Percentiles rank a stretch among this genome's conserved stretches.
These are phyloP conservation scores for Nemania bipapillata DNA, from an alignment of 2,329 filamentous ascomycete species.

Conservation along the genomic window DNA sequence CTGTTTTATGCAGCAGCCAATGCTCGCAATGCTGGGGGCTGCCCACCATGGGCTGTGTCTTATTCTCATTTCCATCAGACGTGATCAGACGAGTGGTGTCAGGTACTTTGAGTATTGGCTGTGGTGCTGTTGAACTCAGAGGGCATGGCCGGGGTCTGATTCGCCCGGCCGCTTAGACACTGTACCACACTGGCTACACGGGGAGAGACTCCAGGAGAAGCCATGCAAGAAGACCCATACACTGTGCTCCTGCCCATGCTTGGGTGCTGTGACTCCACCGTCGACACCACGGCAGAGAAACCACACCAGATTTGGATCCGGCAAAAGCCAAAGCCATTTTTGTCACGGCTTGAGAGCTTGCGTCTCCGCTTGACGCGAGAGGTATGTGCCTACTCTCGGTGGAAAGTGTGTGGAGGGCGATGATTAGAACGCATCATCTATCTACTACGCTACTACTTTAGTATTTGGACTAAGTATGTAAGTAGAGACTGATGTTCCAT, in stretches of 20 bases:
- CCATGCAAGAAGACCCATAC: constrained; percentile 32
- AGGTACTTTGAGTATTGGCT: constrained; percentile 41
- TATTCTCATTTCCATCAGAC: constrained; percentile 43
- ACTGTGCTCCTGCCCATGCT: constrained; percentile 38
- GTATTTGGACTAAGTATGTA: too few species aligned
- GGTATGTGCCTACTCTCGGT: not conserved
- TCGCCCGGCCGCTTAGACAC: constrained; percentile 31
- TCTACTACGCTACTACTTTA: too few species aligned
- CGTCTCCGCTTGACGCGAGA: constrained; percentile 17
- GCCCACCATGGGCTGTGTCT: constrained; percentile 13
- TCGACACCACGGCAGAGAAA: constrained; percentile 41
- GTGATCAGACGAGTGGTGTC: constrained; percentile 36
- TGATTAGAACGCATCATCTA: constrained; percentile 35
- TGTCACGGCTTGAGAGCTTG: constrained; percentile 19
- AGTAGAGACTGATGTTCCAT: constrained; percentile 5
- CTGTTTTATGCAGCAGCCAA: constrained; percentile 42
- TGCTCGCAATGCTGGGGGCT: constrained; percentile 31
- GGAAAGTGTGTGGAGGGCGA: not conserved
- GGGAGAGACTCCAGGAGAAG: constrained; percentile 29
- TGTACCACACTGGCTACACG: constrained; percentile 44
- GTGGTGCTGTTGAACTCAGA: constrained; percentile 42
- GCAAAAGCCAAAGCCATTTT: constrained; percentile 40
- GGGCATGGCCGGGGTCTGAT: constrained; percentile 36
- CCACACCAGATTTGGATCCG: constrained; percentile 39
- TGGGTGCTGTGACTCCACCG: constrained; percentile 40